Percentiles rank a stretch among this genome's conserved stretches.
phyloP scores from a whole-genome alignment of 2,329 filamentous ascomycete species.

The Stagonosporopsis tanaceti region DNA sequence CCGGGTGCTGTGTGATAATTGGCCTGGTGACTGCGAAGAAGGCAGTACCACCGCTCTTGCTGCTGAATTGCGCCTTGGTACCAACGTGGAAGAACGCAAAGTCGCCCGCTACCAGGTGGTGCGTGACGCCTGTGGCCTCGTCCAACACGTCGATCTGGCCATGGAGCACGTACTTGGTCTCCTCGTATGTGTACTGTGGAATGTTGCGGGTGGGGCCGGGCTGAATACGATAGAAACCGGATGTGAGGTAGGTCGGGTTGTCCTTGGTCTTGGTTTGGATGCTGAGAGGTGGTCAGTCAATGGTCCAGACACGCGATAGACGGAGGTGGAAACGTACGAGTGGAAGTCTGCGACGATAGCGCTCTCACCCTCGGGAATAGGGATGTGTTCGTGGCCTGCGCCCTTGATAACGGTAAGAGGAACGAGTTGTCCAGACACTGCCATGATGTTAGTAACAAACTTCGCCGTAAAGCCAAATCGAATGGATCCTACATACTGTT shows the following conservation, averaged over 20 bases:
- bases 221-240: conserved; percentile 38
- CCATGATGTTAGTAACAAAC: background rate
- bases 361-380: conserved; percentile 34
- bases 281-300: background rate
- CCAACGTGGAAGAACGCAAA: conserved; percentile 40
- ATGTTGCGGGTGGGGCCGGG: conserved; percentile 31
- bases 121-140: conserved; percentile 35
- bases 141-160: conserved; percentile 38
- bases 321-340: conserved; percentile 6
- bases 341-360: conserved; percentile 40
- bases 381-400: conserved; percentile 36
- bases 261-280: conserved; percentile 34
- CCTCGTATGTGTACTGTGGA: conserved; percentile 34
- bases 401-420: conserved; percentile 40
- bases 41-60: conserved; percentile 31
- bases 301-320: background rate
- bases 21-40: conserved; percentile 38
- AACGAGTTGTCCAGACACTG: conserved; percentile 29
- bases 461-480: too few species aligned
- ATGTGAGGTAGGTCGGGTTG: conserved; percentile 33
- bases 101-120: conserved; percentile 36
- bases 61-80: conserved; percentile 34
- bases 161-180: conserved; percentile 36
- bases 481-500: background rate
- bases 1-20: conserved; percentile 29